A percentile compares a stretch with the other conserved stretches of the same genome.
Conservation (phyloP, 768 basidiomycete species). For the Epithele typhae region DNA sequence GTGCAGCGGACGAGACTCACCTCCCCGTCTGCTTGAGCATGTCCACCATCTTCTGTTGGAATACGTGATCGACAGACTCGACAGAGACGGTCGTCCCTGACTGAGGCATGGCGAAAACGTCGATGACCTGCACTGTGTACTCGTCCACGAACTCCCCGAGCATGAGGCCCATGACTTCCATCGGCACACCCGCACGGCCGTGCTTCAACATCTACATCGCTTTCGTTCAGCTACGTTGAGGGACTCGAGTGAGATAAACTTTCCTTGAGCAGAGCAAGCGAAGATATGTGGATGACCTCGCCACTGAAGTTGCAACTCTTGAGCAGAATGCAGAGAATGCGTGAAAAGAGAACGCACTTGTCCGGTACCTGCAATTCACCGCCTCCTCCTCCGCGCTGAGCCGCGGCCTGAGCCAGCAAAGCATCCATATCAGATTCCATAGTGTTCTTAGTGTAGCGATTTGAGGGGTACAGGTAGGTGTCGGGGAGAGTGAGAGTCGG, state of each 20-base stretch:
- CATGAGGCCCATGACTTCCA: slow-evolving; percentile 99
- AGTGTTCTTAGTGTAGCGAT: slow-evolving; percentile 1
- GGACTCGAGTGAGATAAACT: slow-evolving; percentile 16
- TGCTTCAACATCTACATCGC: slow-evolving; percentile 91
- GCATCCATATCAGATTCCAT: slow-evolving; percentile 30
- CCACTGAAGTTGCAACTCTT: slow-evolving; percentile 45
- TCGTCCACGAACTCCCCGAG: slow-evolving; percentile 98
- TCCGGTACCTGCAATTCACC: slow-evolving; percentile 73
- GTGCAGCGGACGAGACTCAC: slow-evolving; percentile 39
- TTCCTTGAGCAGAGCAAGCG: slow-evolving; percentile 94
- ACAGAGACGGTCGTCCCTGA: slow-evolving; percentile 97
- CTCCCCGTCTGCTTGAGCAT: slow-evolving; percentile 99
- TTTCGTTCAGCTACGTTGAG: background rate
- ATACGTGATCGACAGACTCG: slow-evolving; percentile 97
- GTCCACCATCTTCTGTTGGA: slow-evolving; percentile 97
- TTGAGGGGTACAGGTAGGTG: background rate
- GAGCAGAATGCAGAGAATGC: background rate
- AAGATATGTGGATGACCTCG: slow-evolving; percentile 96
- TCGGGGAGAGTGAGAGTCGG: slow-evolving; percentile 1
- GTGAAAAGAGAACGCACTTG: slow-evolving; percentile 48
- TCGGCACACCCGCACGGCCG: slow-evolving; percentile 96
- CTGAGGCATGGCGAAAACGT: slow-evolving; percentile 99
- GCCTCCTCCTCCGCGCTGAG: slow-evolving; percentile 31
- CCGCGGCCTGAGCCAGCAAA: slow-evolving; percentile 30
- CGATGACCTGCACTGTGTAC: slow-evolving; percentile 90